A percentile compares a stretch with the other conserved stretches of the same genome.
Evolutionary conservation across 1,284 basidiomycete species (phyloP).

Genomic region (Coriolopsis trogii): DNA sequence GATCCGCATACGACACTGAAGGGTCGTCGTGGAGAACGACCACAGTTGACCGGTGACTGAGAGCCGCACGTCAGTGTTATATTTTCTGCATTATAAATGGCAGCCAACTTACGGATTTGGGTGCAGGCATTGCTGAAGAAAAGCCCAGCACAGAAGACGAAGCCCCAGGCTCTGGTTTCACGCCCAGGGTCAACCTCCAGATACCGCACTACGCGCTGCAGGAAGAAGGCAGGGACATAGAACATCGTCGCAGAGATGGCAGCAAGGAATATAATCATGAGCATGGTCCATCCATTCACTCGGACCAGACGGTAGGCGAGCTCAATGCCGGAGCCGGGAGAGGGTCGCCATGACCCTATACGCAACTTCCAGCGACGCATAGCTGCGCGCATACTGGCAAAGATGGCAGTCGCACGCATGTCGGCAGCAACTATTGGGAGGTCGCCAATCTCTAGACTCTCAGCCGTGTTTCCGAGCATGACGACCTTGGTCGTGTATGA

Average conservation of each 20-base stretch:
- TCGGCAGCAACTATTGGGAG: constrained; percentile 75
- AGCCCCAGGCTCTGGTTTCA: constrained; percentile 67
- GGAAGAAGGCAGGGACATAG: constrained; percentile 80
- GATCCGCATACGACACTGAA: constrained; percentile 74
- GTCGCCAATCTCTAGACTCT: constrained; percentile 83
- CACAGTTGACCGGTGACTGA: constrained; percentile 59
- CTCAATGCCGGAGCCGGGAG: constrained; percentile 61
- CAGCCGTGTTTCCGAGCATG: constrained; percentile 73
- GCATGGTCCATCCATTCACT: constrained; percentile 50
- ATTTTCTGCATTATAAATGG: neutral
- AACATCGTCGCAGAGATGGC: constrained; percentile 66
- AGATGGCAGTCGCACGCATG: constrained; percentile 66
- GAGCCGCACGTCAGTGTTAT: neutral
- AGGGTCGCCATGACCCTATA: constrained; percentile 47
- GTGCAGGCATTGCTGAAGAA: constrained; percentile 66
- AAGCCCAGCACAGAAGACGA: constrained; percentile 72
- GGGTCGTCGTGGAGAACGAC: constrained; percentile 71
- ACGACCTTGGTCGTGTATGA: constrained; percentile 85
- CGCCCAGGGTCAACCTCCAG: constrained; percentile 65
- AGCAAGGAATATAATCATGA: constrained; percentile 57
- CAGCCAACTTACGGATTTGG: constrained; percentile 53
- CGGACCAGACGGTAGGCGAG: constrained; percentile 60
- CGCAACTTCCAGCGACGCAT: constrained; percentile 44
- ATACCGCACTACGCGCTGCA: constrained; percentile 72
- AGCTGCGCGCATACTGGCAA: constrained; percentile 41